Evolutionary conservation across 345 rosid genomes (phyloP).

Genomic region (Eucalyptus caleyi): DNA sequence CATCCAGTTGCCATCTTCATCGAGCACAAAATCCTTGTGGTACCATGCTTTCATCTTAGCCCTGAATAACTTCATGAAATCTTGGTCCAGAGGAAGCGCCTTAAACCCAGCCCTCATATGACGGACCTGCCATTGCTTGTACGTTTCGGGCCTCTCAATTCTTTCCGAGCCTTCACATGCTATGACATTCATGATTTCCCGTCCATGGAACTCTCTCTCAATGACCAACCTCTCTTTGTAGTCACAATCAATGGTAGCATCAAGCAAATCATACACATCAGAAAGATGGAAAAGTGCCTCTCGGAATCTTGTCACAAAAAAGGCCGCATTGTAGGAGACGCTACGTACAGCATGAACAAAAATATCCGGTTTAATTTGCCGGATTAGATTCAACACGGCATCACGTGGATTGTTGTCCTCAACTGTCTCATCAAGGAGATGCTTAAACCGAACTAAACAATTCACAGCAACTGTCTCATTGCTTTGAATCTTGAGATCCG

Average conservation of each 20-base stretch:
- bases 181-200: conserved; percentile 13
- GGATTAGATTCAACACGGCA: conserved; percentile 3
- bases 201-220: conserved; percentile 9
- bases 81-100: conserved; percentile 1
- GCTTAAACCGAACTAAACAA: neutral
- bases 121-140: conserved; percentile 23
- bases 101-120: conserved; percentile 13
- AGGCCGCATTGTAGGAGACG: conserved; percentile 13
- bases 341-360: conserved; percentile 1
- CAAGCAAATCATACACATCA: conserved; percentile 7
- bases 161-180: conserved; percentile 17
- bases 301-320: conserved; percentile 29
- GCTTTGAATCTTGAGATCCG: neutral
- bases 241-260: neutral
- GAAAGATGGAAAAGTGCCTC: neutral
- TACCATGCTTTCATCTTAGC: neutral
- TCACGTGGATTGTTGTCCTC: conserved; percentile 4
- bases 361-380: conserved; percentile 7
- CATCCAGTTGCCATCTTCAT: conserved; percentile 16
- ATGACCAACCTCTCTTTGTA: conserved; percentile 4
- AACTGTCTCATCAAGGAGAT: conserved; percentile 13
- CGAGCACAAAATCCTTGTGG: conserved; percentile 15
- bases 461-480: conserved; percentile 11
- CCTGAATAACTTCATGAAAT: neutral
- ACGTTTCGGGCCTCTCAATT: neutral